These are phyloP conservation scores for Fusarium circinatum DNA, from an alignment of 2,329 filamentous ascomycete genomes.

Conservation along the genomic window DNA sequence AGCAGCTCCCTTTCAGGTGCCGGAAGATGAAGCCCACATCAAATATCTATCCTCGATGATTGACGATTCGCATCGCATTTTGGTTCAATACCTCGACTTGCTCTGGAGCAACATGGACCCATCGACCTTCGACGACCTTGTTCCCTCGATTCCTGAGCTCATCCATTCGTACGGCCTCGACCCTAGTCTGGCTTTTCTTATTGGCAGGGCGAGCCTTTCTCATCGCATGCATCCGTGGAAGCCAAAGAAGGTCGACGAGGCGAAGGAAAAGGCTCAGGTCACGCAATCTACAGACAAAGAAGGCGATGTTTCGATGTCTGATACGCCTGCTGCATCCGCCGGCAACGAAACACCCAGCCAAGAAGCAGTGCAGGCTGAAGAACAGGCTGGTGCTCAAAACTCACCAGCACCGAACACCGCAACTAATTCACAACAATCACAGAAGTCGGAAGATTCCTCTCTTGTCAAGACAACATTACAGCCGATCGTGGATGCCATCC, in stretches of 20 bases:
- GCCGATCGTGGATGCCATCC: slow-evolving; percentile 76
- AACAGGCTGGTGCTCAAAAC: slow-evolving; percentile 47
- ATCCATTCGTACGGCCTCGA: slow-evolving; percentile 84
- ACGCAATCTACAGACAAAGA: slow-evolving; percentile 58
- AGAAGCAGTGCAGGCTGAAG: slow-evolving; percentile 42
- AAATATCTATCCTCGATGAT: slow-evolving; percentile 90
- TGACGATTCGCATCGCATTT: slow-evolving; percentile 87
- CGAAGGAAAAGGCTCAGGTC: slow-evolving; percentile 43
- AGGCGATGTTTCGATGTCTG: slow-evolving; percentile 66
- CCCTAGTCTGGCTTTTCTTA: slow-evolving; percentile 83
- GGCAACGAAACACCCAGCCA: slow-evolving; percentile 42
- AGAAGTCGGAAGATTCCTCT: slow-evolving; percentile 51
- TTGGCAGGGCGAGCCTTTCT: slow-evolving; percentile 79
- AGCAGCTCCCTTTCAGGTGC: slow-evolving; percentile 80
- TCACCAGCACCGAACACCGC: slow-evolving; percentile 15
- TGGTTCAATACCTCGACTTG: slow-evolving; percentile 90
- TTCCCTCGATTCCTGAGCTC: slow-evolving; percentile 79
- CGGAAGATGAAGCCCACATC: slow-evolving; percentile 79
- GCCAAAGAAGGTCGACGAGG: slow-evolving; percentile 46
- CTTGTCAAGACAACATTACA: slow-evolving; percentile 62
- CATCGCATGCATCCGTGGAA: slow-evolving; percentile 65
- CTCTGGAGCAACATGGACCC: slow-evolving; percentile 81
- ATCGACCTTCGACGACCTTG: slow-evolving; percentile 79
- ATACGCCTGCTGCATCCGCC: slow-evolving; percentile 47
- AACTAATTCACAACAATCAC: slow-evolving; percentile 40